Evolutionary conservation across 1,284 basidiomycete species (phyloP).

Genomic region (Melampsora americana): DNA sequence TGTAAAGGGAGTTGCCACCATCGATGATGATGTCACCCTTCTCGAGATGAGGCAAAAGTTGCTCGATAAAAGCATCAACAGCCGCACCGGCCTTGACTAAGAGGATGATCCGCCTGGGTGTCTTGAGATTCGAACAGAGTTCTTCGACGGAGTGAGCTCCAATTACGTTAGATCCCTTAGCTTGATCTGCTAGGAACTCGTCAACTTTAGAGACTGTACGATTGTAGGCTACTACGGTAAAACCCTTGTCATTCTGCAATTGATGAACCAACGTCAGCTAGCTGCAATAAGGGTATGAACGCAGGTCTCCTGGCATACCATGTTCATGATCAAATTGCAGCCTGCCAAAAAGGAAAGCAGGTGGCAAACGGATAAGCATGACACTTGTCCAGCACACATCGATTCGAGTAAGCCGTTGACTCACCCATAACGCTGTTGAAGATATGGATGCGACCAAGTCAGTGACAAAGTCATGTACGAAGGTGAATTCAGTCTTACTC

Average conservation of each 20-base stretch:
- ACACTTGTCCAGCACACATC: conserved; percentile 25
- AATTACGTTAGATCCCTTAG: conserved; percentile 75
- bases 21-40: conserved; percentile 92
- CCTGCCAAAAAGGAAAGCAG: conserved; percentile 2
- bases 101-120: conserved; percentile 76
- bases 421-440: background rate
- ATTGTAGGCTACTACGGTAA: conserved; percentile 94
- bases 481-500: conserved; percentile 6
- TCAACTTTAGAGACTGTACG: conserved; percentile 96
- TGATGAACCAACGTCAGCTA: background rate
- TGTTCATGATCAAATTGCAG: conserved; percentile 44
- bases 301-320: conserved; percentile 13
- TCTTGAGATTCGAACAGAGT: conserved; percentile 63
- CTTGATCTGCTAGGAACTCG: conserved; percentile 90
- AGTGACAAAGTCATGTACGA: background rate
- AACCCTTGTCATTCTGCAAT: conserved; percentile 83
- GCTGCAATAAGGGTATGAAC: background rate
- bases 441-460: background rate
- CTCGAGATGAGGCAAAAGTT: conserved; percentile 62
- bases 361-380: background rate
- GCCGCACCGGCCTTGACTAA: conserved; percentile 73
- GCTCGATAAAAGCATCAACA: conserved; percentile 63
- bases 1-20: conserved; percentile 99
- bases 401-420: background rate
- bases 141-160: conserved; percentile 93